Conservation (phyloP, 2,329 filamentous ascomycete species). For the Fusarium concolor region DNA sequence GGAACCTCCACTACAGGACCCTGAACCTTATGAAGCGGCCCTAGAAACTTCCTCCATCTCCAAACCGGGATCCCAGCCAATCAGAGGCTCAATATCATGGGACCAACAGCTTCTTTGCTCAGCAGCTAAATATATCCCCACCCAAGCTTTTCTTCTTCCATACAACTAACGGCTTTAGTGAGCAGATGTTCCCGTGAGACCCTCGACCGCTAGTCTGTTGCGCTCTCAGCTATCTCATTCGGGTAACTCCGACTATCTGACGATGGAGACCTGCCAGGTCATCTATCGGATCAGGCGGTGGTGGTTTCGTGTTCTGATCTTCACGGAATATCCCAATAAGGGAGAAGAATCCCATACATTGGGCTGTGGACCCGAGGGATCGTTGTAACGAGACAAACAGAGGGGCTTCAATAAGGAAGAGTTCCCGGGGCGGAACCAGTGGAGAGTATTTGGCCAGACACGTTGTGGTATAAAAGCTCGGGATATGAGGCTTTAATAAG, state of each 20-base stretch:
- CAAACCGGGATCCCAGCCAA: conserved; percentile 20
- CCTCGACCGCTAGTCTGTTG: conserved; percentile 26
- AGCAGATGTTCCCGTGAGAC: background rate
- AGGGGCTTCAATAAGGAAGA: background rate
- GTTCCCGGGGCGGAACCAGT: conserved; percentile 13
- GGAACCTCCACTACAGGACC: background rate
- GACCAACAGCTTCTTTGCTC: conserved; percentile 6
- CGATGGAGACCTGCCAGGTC: conserved; percentile 37
- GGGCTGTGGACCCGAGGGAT: background rate
- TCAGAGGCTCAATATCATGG: conserved; percentile 7
- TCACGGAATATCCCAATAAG: conserved; percentile 9
- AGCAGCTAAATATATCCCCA: conserved; percentile 24
- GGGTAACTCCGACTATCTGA: conserved; percentile 31
- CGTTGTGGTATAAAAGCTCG: conserved; percentile 14
- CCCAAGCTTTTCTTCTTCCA: conserved; percentile 17
- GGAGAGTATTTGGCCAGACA: conserved; percentile 5
- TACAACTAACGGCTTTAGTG: conserved; percentile 19
- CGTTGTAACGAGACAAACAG: background rate
- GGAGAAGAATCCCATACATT: background rate
- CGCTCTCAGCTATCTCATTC: conserved; percentile 7
- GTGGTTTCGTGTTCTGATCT: background rate
- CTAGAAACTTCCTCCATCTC: background rate
- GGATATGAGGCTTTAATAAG: conserved; percentile 3
- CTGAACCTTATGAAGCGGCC: conserved; percentile 12
- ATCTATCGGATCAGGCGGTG: conserved; percentile 10